Conservation (phyloP, 1,284 basidiomycete species). For the Tremellales sp. region DNA sequence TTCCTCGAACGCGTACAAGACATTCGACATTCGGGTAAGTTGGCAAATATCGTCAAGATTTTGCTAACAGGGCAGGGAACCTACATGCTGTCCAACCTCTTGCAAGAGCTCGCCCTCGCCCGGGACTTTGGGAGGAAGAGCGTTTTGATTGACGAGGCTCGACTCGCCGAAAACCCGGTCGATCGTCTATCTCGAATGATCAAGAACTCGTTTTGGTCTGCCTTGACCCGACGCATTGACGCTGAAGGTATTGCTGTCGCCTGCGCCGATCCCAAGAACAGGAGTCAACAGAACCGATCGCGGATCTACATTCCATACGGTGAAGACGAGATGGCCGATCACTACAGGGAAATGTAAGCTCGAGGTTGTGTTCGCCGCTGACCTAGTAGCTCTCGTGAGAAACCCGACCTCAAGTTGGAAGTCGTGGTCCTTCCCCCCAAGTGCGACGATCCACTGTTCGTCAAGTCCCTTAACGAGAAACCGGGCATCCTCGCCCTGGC, state of each 20-base stretch:
- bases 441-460: slow-evolving; percentile 81
- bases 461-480: slow-evolving; percentile 87
- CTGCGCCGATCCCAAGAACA: slow-evolving; percentile 93
- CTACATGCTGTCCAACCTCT: slow-evolving; percentile 98
- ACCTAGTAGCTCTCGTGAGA: slow-evolving; percentile 55
- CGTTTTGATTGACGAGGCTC: slow-evolving; percentile 95
- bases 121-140: slow-evolving; percentile 90
- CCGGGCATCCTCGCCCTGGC: slow-evolving; percentile 92
- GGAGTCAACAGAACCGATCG: slow-evolving; percentile 77
- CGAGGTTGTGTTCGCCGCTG: background rate
- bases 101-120: slow-evolving; percentile 97
- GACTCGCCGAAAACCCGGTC: slow-evolving; percentile 94
- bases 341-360: slow-evolving; percentile 62
- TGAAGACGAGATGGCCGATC: slow-evolving; percentile 89
- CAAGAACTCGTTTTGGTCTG: slow-evolving; percentile 96
- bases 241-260: slow-evolving; percentile 95
- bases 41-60: background rate
- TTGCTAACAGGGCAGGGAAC: slow-evolving; percentile 63
- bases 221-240: slow-evolving; percentile 92
- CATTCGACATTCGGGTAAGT: slow-evolving; percentile 86
- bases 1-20: slow-evolving; percentile 95
- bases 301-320: slow-evolving; percentile 91
- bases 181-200: slow-evolving; percentile 98
- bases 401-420: slow-evolving; percentile 84
- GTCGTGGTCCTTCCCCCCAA: slow-evolving; percentile 83